Evolutionary conservation across 2,329 filamentous ascomycete genomes (phyloP).

Genomic region (Coniochaeta ligniaria): DNA sequence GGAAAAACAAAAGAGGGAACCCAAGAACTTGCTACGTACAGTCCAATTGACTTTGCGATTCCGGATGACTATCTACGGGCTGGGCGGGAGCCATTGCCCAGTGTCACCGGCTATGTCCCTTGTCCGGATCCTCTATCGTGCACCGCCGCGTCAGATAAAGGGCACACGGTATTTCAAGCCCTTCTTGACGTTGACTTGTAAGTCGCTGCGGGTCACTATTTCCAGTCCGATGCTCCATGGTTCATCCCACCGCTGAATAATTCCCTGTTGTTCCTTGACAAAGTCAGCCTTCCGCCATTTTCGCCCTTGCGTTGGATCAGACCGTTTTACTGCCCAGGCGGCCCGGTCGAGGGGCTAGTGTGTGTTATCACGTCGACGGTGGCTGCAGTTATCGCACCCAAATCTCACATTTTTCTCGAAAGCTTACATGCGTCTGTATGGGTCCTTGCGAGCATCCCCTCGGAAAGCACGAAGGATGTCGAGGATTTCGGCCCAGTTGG

Average conservation of each 20-base stretch:
- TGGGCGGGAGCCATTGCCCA: constrained; percentile 6
- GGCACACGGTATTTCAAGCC: constrained; percentile 9
- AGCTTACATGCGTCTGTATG: no score
- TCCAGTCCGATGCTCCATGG: constrained; percentile 17
- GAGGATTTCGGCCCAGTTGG: no score
- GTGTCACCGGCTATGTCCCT: constrained; percentile 4
- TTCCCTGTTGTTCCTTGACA: constrained; percentile 5
- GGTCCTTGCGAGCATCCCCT: no score
- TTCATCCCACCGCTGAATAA: constrained; percentile 14
- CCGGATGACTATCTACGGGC: constrained; percentile 10
- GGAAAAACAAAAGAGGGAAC: background rate
- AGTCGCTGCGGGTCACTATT: constrained; percentile 13
- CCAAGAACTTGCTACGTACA: background rate
- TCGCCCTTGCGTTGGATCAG: constrained; percentile 14
- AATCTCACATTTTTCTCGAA: constrained; percentile 14
- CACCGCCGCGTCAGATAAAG: constrained; percentile 8
- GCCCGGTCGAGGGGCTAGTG: constrained; percentile 11
- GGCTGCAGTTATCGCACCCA: constrained; percentile 11
- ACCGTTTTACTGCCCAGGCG: constrained; percentile 14
- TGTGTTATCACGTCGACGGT: constrained; percentile 9
- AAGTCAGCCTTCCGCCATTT: constrained; percentile 7
- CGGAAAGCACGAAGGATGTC: no score
- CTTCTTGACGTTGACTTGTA: constrained; percentile 8
- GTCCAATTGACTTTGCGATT: constrained; percentile 16
- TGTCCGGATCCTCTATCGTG: constrained; percentile 9